A percentile compares a stretch with the other conserved stretches of the same genome.
Conservation (phyloP, 164 flowering plant genomes). For the Piper longum region DNA sequence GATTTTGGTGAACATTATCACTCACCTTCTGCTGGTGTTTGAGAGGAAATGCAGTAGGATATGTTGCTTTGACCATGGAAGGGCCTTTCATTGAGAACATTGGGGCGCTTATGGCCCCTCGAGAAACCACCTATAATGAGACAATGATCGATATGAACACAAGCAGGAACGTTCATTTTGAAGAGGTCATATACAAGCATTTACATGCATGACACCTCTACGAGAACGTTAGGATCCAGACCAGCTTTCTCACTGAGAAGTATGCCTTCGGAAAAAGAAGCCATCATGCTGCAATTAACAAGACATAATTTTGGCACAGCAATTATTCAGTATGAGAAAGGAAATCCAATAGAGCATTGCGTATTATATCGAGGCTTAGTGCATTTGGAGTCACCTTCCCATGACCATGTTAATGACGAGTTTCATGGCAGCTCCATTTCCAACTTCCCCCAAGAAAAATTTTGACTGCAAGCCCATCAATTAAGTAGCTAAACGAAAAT, state of each 20-base stretch:
- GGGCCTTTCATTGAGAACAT: constrained; percentile 88
- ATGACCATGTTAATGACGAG: constrained; percentile 96
- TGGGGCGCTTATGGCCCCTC: constrained; percentile 91
- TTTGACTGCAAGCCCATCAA: constrained; percentile 43
- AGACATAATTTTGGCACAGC: not conserved
- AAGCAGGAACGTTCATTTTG: too few species aligned
- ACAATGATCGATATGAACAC: not conserved
- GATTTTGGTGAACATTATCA: constrained; percentile 1
- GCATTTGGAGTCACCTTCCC: constrained; percentile 53
- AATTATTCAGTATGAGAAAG: not conserved
- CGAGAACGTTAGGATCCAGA: constrained; percentile 58
- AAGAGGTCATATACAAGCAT: not conserved
- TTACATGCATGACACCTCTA: constrained; percentile 36
- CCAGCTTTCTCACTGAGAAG: constrained; percentile 85
- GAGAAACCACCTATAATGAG: constrained; percentile 59
- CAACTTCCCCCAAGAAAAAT: constrained; percentile 86
- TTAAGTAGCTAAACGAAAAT: not conserved
- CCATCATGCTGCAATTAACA: constrained; percentile 72
- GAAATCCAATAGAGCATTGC: too few species aligned
- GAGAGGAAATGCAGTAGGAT: constrained; percentile 82
- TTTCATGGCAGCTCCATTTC: constrained; percentile 98
- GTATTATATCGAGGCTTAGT: too few species aligned
- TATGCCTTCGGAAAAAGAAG: constrained; percentile 88
- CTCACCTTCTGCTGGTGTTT: constrained; percentile 96
- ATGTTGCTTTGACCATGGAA: constrained; percentile 66